These are phyloP conservation scores for Aspergillus ibericus DNA, from an alignment of 2,329 filamentous ascomycete species.

Conservation along the genomic window DNA sequence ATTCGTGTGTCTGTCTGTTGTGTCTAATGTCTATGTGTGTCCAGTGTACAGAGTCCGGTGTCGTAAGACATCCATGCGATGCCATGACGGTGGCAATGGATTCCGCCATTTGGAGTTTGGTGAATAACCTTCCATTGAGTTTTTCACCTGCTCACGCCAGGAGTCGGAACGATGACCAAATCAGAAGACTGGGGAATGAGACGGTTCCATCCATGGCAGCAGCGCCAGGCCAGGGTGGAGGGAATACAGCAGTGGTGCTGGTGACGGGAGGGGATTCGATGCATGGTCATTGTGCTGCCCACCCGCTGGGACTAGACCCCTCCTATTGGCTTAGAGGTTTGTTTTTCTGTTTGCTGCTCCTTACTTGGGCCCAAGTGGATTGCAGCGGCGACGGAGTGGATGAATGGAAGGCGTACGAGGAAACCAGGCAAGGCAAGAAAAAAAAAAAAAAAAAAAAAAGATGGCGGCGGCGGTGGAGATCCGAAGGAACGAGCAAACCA, in stretches of 20 bases:
- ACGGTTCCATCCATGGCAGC: constrained; percentile 1
- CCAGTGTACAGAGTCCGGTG: too few relatives aligned
- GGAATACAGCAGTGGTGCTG: background rate
- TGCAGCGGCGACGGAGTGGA: background rate
- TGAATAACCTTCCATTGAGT: background rate
- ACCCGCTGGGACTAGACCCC: background rate
- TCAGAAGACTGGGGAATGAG: background rate
- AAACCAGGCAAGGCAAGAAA: background rate
- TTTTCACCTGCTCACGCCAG: background rate
- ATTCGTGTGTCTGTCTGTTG: too few relatives aligned
- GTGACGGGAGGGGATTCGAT: background rate
- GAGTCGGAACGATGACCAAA: background rate
- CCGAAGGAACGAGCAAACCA: background rate
- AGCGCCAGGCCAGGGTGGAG: background rate
- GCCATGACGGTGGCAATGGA: background rate
- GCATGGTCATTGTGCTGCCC: background rate
- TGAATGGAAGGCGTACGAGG: background rate
- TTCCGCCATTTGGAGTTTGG: background rate
- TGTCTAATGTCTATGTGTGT: too few relatives aligned
- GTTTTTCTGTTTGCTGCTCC: background rate
- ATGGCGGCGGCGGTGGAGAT: background rate
- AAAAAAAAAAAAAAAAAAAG: background rate
- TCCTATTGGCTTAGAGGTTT: background rate
- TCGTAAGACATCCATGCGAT: too few relatives aligned
- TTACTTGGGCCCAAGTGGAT: background rate